Percentiles rank a stretch among this genome's conserved stretches.
These are phyloP conservation scores for Alternaria consortialis DNA, from an alignment of 2,329 filamentous ascomycete species.

Conservation along the genomic window DNA sequence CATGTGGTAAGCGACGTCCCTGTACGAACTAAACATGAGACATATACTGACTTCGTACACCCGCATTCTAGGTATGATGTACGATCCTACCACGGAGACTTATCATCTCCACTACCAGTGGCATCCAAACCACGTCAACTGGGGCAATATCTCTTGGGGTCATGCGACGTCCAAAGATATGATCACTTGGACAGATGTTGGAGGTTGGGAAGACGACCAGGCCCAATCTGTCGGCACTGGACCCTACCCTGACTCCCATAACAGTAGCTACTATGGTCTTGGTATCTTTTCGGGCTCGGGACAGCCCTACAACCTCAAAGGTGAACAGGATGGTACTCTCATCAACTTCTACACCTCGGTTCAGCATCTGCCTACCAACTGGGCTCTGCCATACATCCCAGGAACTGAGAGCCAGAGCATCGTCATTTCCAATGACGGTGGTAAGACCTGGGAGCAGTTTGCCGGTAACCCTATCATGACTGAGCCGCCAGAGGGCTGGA, in stretches of 20 bases:
- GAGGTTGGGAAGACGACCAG: slow-evolving; percentile 57
- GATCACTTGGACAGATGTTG: slow-evolving; percentile 56
- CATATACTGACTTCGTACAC: background rate
- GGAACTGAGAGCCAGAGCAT: slow-evolving; percentile 59
- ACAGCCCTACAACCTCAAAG: slow-evolving; percentile 59
- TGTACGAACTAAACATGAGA: background rate
- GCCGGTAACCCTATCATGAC: slow-evolving; percentile 58
- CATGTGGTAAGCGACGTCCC: background rate
- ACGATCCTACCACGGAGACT: slow-evolving; percentile 56
- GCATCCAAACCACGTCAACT: slow-evolving; percentile 58
- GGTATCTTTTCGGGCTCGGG: slow-evolving; percentile 64
- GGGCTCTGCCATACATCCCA: slow-evolving; percentile 54
- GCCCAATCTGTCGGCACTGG: slow-evolving; percentile 53
- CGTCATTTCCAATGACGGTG: slow-evolving; percentile 57
- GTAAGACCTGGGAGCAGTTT: slow-evolving; percentile 58
- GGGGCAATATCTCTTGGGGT: slow-evolving; percentile 57
- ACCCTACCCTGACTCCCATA: slow-evolving; percentile 39
- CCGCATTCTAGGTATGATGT: slow-evolving; percentile 52
- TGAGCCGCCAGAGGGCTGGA: slow-evolving; percentile 55
- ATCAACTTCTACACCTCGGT: slow-evolving; percentile 60
- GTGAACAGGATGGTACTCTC: slow-evolving; percentile 57
- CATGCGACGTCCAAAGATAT: slow-evolving; percentile 62
- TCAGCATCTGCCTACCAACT: slow-evolving; percentile 56
- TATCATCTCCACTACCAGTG: slow-evolving; percentile 66
- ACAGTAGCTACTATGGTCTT: slow-evolving; percentile 59